These are phyloP conservation scores for Sarocladiaceae sp. DNA, from an alignment of 2,329 filamentous ascomycete species.

Conservation along the genomic window DNA sequence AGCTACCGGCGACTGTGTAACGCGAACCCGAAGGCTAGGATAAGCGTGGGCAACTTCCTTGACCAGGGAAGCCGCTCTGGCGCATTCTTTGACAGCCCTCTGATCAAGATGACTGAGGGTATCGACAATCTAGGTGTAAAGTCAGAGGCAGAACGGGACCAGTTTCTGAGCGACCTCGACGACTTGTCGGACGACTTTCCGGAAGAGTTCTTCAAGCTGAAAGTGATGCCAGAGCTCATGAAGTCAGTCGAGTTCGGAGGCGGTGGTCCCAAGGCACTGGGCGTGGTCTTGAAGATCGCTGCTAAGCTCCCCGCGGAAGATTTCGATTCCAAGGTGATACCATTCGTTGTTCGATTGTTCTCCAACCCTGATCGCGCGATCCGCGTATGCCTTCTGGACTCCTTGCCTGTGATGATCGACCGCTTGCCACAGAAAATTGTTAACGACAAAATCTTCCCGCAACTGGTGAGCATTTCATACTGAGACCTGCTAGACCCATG, in stretches of 20 bases:
- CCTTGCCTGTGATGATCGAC: slow-evolving; percentile 86
- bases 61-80: slow-evolving; percentile 81
- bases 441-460: slow-evolving; percentile 95
- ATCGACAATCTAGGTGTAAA: slow-evolving; percentile 93
- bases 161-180: slow-evolving; percentile 79
- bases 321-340: slow-evolving; percentile 78
- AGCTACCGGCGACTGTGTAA: slow-evolving; percentile 89
- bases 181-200: slow-evolving; percentile 89
- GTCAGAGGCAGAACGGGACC: slow-evolving; percentile 75
- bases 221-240: slow-evolving; percentile 89
- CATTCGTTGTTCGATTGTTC: slow-evolving; percentile 84
- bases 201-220: slow-evolving; percentile 97
- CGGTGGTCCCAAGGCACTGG: slow-evolving; percentile 86
- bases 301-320: slow-evolving; percentile 84
- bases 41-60: slow-evolving; percentile 80
- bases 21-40: slow-evolving; percentile 80
- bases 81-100: slow-evolving; percentile 86
- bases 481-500: not conserved
- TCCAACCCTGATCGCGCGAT: slow-evolving; percentile 88
- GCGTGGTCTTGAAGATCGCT: slow-evolving; percentile 85
- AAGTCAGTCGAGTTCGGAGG: slow-evolving; percentile 99
- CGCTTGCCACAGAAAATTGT: slow-evolving; percentile 82
- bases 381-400: slow-evolving; percentile 86
- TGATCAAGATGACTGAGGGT: slow-evolving; percentile 89
- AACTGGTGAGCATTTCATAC: slow-evolving; percentile 59